Evolutionary conservation across 345 rosid species (phyloP).

Genomic region (Erodium maritimum): DNA sequence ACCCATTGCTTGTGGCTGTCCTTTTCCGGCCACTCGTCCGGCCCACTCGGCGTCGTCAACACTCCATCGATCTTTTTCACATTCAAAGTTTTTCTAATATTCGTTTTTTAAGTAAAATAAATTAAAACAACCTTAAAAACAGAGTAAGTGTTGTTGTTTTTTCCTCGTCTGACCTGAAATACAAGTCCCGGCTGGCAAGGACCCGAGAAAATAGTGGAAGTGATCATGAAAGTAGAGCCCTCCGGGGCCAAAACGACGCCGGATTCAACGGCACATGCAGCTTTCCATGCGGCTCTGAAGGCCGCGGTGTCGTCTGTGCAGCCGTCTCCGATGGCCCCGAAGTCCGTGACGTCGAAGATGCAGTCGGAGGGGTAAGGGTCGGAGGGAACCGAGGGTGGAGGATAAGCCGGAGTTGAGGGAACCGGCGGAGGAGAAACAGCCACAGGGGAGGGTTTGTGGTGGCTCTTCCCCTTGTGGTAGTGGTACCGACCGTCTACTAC

Average conservation of each 20-base stretch:
- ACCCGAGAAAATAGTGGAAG: slow-evolving; percentile 88
- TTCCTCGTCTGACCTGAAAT: slow-evolving; percentile 72
- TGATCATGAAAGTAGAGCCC: slow-evolving; percentile 54
- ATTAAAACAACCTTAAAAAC: too few relatives aligned
- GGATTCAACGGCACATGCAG: slow-evolving; percentile 67
- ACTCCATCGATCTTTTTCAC: slow-evolving; percentile 61
- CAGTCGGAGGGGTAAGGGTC: slow-evolving; percentile 61
- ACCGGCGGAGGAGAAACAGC: too few relatives aligned
- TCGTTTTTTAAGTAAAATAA: too few relatives aligned
- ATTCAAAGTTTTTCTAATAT: too few relatives aligned
- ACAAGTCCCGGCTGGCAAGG: slow-evolving; percentile 85
- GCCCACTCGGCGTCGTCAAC: slow-evolving; percentile 87
- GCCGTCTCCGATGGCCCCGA: slow-evolving; percentile 85
- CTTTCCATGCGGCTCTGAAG: slow-evolving; percentile 76
- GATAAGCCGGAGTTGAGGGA: too few relatives aligned
- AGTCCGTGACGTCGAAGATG: slow-evolving; percentile 56
- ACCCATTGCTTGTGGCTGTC: slow-evolving; percentile 85
- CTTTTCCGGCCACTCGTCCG: slow-evolving; percentile 65
- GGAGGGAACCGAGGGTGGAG: slow-evolving; percentile 24
- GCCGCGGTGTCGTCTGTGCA: slow-evolving; percentile 68
- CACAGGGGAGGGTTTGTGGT: slow-evolving; percentile 22
- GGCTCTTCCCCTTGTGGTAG: slow-evolving; percentile 43
- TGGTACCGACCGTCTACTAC: slow-evolving; percentile 46
- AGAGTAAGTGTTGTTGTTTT: too few relatives aligned
- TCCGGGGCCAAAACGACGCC: slow-evolving; percentile 54